Percentiles rank a stretch among this genome's conserved stretches.
Conservation (phyloP, 2,329 filamentous ascomycete genomes). For the Fusarium pseudocircinatum region DNA sequence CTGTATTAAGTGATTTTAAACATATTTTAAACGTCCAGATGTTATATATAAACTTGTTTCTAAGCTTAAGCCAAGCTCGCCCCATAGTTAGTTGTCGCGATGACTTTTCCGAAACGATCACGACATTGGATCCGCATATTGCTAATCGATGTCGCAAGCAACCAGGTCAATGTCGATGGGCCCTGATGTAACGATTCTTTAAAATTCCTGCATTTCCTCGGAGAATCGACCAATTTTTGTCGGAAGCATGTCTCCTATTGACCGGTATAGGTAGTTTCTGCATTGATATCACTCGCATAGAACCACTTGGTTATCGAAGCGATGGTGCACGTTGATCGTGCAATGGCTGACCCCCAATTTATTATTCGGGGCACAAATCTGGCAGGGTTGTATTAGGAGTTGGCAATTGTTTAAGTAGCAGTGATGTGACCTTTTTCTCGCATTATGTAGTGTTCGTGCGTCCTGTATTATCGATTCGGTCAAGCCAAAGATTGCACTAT, state of each 20-base stretch:
- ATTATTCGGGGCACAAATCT: neutral
- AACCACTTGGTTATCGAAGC: neutral
- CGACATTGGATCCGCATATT: neutral
- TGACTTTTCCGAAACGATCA: neutral
- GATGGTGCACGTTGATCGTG: neutral
- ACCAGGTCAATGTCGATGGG: neutral
- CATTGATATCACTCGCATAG: neutral
- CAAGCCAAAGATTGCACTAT: neutral
- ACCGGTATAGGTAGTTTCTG: neutral
- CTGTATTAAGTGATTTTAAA: too few relatives aligned
- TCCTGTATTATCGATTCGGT: too few relatives aligned
- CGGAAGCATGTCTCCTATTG: neutral
- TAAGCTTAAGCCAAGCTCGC: neutral
- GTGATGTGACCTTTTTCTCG: neutral
- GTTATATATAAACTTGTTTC: neutral
- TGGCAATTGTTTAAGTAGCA: neutral
- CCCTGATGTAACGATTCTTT: neutral
- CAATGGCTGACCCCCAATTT: neutral
- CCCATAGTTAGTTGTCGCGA: neutral
- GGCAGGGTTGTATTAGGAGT: neutral
- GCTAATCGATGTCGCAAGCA: neutral
- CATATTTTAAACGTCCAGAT: too few relatives aligned
- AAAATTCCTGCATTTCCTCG: neutral
- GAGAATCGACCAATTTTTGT: neutral
- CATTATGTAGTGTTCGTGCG: neutral